Conservation (phyloP, 768 basidiomycete genomes). For the Boletus vinaceobasis region DNA sequence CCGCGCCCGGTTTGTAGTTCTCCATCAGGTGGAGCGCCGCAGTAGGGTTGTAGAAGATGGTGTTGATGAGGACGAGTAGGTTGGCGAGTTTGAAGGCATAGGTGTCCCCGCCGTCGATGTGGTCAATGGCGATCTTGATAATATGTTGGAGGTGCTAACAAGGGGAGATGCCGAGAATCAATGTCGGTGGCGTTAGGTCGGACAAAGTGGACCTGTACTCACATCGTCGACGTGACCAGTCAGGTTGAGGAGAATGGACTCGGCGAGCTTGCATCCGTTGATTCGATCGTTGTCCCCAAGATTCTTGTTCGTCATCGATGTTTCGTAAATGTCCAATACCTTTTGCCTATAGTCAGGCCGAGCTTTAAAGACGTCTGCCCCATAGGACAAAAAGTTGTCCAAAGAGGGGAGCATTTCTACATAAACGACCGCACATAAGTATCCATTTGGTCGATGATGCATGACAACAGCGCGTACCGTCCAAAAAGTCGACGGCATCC, state of each 20-base stretch:
- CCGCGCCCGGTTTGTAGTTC: conserved; percentile 49
- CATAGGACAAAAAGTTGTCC: conserved; percentile 87
- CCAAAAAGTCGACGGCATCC: conserved; percentile 82
- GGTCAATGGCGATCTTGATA: conserved; percentile 55
- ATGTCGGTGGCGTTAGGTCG: neutral
- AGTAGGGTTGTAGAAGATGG: conserved; percentile 78
- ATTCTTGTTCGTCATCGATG: conserved; percentile 60
- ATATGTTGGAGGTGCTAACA: conserved; percentile 61
- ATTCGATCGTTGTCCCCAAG: conserved; percentile 84
- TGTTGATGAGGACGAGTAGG: conserved; percentile 79
- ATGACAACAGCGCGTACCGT: conserved; percentile 46
- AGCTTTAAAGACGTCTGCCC: conserved; percentile 68
- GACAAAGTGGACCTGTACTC: conserved; percentile 20
- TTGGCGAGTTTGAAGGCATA: conserved; percentile 67
- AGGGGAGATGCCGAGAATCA: neutral
- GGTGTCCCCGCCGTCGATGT: conserved; percentile 62
- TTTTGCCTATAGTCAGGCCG: conserved; percentile 75
- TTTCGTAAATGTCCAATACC: conserved; percentile 80
- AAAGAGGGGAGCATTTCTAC: conserved; percentile 83
- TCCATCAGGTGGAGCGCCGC: conserved; percentile 78
- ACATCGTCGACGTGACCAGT: conserved; percentile 78
- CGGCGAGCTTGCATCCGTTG: conserved; percentile 82
- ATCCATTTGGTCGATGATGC: neutral
- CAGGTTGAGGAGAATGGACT: conserved; percentile 77
- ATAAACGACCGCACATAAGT: neutral